These are phyloP conservation scores for Lepidium aucheri DNA, from an alignment of 345 rosid genomes.

Conservation along the genomic window DNA sequence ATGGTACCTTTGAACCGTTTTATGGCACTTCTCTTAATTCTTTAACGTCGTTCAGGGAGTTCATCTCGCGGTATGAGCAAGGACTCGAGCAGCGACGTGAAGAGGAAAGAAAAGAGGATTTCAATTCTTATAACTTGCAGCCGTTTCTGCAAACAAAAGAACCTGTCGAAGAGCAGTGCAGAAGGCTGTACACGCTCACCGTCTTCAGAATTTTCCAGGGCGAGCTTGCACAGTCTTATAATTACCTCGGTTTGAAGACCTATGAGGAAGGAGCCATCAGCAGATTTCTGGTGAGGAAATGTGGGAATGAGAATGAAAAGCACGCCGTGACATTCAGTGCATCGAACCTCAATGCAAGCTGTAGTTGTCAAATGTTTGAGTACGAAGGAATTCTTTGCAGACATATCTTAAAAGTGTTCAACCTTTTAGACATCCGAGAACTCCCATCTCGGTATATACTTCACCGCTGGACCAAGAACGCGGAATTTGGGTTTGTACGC, in stretches of 20 bases:
- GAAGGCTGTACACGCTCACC: conserved; percentile 61
- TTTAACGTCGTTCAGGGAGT: conserved; percentile 52
- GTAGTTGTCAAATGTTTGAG: conserved; percentile 93
- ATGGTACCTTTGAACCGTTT: conserved; percentile 48
- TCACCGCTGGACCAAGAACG: conserved; percentile 78
- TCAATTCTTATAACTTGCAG: conserved; percentile 56
- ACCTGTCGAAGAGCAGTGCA: conserved; percentile 73
- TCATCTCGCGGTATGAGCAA: conserved; percentile 53
- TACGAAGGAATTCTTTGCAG: conserved; percentile 77
- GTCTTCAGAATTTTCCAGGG: conserved; percentile 68
- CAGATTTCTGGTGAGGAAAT: conserved; percentile 53
- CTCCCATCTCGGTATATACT: conserved; percentile 65
- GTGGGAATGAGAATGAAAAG: conserved; percentile 67
- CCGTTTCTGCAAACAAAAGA: conserved; percentile 62
- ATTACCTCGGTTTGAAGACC: conserved; percentile 54
- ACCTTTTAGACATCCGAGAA: conserved; percentile 56
- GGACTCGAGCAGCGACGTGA: conserved; percentile 65
- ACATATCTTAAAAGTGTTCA: conserved; percentile 69
- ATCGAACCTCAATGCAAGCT: conserved; percentile 46
- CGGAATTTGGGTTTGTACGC: conserved; percentile 48
- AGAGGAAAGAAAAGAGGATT: conserved; percentile 81
- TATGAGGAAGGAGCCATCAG: conserved; percentile 65
- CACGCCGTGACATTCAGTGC: conserved; percentile 59
- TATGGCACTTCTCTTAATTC: conserved; percentile 43
- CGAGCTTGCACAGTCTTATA: conserved; percentile 60